Percentiles rank a stretch among this genome's conserved stretches.
These are phyloP conservation scores for Boletus subcaerulescens DNA, from an alignment of 768 basidiomycete genomes.

Conservation along the genomic window DNA sequence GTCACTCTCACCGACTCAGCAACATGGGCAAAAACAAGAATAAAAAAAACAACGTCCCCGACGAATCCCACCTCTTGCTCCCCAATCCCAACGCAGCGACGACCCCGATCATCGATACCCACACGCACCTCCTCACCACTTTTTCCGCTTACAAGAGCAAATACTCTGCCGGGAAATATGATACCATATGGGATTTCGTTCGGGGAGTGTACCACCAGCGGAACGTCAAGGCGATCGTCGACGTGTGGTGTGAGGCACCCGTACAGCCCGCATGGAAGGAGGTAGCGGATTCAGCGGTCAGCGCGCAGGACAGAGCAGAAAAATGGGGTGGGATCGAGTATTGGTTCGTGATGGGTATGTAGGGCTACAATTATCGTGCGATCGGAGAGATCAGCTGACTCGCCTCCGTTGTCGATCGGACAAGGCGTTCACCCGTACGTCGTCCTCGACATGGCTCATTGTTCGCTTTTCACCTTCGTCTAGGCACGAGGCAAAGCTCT, in stretches of 20 bases:
- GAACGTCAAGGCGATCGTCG: conserved; percentile 66
- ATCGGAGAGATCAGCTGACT: too few species aligned
- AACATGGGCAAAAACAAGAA: conserved; percentile 41
- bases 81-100: conserved; percentile 16
- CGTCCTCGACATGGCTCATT: not conserved
- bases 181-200: conserved; percentile 67
- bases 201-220: conserved; percentile 55
- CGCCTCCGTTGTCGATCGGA: too few species aligned
- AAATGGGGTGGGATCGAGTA: conserved; percentile 71
- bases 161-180: conserved; percentile 56
- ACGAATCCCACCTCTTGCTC: conserved; percentile 35
- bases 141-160: conserved; percentile 58
- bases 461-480: not conserved
- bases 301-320: conserved; percentile 39
- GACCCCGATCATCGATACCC: conserved; percentile 70
- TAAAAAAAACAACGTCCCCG: conserved; percentile 27
- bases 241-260: conserved; percentile 89
- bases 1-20: not conserved
- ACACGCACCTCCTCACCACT: conserved; percentile 80
- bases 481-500: conserved; percentile 71
- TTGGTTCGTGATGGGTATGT: conserved; percentile 77
- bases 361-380: not conserved
- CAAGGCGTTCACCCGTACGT: not conserved
- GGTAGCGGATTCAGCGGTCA: conserved; percentile 68
- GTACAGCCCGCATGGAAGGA: conserved; percentile 61